A percentile compares a stretch with the other conserved stretches of the same genome.
These are phyloP conservation scores for Cryptococcus maquisensis DNA, from an alignment of 1,284 basidiomycete genomes.

Conservation along the genomic window DNA sequence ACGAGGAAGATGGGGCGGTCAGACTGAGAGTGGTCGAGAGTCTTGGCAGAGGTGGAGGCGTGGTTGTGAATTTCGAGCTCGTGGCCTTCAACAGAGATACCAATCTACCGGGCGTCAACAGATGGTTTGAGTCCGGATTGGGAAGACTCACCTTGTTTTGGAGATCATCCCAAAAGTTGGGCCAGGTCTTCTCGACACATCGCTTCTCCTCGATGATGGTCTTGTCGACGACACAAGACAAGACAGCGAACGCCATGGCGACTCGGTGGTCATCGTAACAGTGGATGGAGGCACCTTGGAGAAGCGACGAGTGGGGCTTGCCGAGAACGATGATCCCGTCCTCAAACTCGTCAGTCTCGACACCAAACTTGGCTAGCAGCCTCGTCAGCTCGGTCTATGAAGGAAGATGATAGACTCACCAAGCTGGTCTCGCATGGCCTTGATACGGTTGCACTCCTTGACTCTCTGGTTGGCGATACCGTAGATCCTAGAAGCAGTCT, in stretches of 20 bases:
- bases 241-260: slow-evolving; percentile 95
- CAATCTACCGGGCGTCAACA: slow-evolving; percentile 59
- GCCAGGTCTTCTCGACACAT: slow-evolving; percentile 99
- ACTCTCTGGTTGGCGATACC: slow-evolving; percentile 98
- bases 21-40: slow-evolving; percentile 41
- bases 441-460: slow-evolving; percentile 96
- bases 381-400: not conserved
- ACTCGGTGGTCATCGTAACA: slow-evolving; percentile 99
- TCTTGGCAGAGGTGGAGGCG: slow-evolving; percentile 48
- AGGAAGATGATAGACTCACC: slow-evolving; percentile 53
- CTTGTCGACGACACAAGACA: slow-evolving; percentile 68
- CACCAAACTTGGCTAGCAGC: slow-evolving; percentile 82
- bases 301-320: slow-evolving; percentile 61
- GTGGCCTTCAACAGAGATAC: slow-evolving; percentile 79
- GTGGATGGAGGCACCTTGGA: slow-evolving; percentile 69
- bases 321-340: slow-evolving; percentile 92
- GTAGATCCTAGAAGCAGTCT: slow-evolving; percentile 69
- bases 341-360: slow-evolving; percentile 84
- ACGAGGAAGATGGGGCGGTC: slow-evolving; percentile 75
- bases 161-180: slow-evolving; percentile 99
- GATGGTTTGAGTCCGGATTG: not conserved
- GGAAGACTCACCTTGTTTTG: slow-evolving; percentile 68
- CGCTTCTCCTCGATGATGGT: slow-evolving; percentile 91
- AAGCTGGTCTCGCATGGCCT: slow-evolving; percentile 93
- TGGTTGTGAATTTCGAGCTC: slow-evolving; percentile 56